Evolutionary conservation across 2,329 filamentous ascomycete genomes (phyloP), one percentile per base, ranked within the genome.

Genomic region (Trichoderma sp.): DNA sequence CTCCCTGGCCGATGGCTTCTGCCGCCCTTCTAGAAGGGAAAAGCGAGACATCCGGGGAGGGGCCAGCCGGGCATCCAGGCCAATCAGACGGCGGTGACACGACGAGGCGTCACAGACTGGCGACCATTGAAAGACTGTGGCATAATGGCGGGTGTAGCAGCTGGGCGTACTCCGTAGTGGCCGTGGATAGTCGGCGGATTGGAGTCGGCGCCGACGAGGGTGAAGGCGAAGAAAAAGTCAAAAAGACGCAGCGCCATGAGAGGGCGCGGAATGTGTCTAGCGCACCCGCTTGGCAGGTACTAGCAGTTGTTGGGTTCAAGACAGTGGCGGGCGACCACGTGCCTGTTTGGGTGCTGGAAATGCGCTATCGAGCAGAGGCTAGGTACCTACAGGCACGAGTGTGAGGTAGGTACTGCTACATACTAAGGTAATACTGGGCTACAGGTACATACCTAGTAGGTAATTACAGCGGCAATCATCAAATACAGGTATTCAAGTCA

Each of bases 11-110:
- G 27, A 29, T 29, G 39, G 48, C 64, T 68, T 68, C 66, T 68
- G 66, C 66, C 66, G 66, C 52, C 59, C 59, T 68, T 68, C 66
- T 68, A 57, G 66, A 68, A 68, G 58, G 59, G 50, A 60, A 68
- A 56, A 25, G 58, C 66, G 58, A 68, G 66, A 39, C 48, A 56
- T 53, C 22, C 25, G 61, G 50, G 37, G 53, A 48, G 50, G 50
- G 57, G 17, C 35, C 34, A 48, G 22, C 25, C 45, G 35, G 50
- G 48, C 29, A 10, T 27, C 54, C 54, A 53, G 29, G 58, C 48
- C 58, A 58, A 63, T 63, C 48, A 32, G 39, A 34, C 29, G 57
- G 54, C 54, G 17, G 22, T 39, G n/a, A 29, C 34, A 22, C 22
- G 27, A 25, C 25, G 22, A 60, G 37, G 54, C 35, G 54, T 67